A percentile compares a stretch with the other conserved stretches of the same genome.
Evolutionary conservation across 345 rosid species (phyloP).

Genomic region (Syzygium jambos): DNA sequence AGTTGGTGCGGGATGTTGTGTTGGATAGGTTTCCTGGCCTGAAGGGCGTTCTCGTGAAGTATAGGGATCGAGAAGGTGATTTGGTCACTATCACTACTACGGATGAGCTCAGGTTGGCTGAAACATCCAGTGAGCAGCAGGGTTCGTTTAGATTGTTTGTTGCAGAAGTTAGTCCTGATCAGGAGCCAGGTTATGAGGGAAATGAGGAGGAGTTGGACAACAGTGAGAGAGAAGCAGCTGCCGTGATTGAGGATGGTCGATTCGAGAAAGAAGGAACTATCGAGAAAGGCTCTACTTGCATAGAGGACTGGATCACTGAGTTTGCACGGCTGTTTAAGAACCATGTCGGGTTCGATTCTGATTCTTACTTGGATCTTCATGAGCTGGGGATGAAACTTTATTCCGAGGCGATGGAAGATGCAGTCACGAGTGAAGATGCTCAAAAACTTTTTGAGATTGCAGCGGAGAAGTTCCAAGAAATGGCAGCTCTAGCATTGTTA

Average conservation of each 20-base stretch:
- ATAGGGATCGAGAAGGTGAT: constrained; percentile 88
- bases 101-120: constrained; percentile 72
- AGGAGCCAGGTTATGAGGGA: constrained; percentile 80
- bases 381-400: constrained; percentile 89
- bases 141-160: constrained; percentile 69
- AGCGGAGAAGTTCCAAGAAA: constrained; percentile 92
- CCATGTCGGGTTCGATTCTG: constrained; percentile 95
- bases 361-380: constrained; percentile 88
- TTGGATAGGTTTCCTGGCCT: constrained; percentile 71
- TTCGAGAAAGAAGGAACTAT: constrained; percentile 20
- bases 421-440: constrained; percentile 77
- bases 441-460: constrained; percentile 82
- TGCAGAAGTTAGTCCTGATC: constrained; percentile 67
- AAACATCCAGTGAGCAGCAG: constrained; percentile 35
- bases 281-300: constrained; percentile 28
- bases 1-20: constrained; percentile 68
- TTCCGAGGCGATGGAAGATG: constrained; percentile 91
- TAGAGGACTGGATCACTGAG: constrained; percentile 85
- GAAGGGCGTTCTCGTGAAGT: constrained; percentile 73
- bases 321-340: constrained; percentile 88
- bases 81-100: constrained; percentile 81
- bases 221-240: constrained; percentile 11
- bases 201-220: constrained; percentile 21
- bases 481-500: constrained; percentile 89
- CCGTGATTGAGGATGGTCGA: constrained; percentile 37